phyloP scores from a whole-genome alignment of 805 yeast species.

The Lipomyces mesembrius region DNA sequence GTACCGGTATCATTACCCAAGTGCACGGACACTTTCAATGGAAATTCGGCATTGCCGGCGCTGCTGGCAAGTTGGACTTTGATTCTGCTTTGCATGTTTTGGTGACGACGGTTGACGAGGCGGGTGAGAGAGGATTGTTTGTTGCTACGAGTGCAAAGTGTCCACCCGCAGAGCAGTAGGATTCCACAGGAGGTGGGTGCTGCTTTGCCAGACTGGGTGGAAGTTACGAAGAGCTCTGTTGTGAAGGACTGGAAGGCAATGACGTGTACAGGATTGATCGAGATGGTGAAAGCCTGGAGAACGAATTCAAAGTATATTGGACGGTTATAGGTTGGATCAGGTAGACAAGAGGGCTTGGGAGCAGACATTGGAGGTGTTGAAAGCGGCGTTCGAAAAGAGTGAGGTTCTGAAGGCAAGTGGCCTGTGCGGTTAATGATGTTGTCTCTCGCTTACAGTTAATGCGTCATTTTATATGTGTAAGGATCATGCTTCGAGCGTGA shows the following conservation, averaged over 20 bases:
- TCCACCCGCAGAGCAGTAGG: constrained; percentile 1
- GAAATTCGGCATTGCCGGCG: neutral
- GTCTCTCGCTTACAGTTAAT: too few species aligned
- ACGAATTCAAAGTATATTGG: constrained; percentile 1
- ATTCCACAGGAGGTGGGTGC: neutral
- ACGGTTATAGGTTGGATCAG: neutral
- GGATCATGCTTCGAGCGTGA: too few species aligned
- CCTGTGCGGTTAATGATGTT: too few species aligned
- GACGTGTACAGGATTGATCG: neutral
- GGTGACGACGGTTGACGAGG: constrained; percentile 3
- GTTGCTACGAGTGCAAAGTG: constrained; percentile 10
- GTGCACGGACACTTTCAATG: neutral
- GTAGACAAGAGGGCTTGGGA: neutral
- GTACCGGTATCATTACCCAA: neutral
- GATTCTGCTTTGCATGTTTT: neutral
- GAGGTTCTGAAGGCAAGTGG: too few species aligned
- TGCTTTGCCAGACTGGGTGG: constrained; percentile 5
- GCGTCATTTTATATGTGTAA: too few species aligned
- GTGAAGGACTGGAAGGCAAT: neutral
- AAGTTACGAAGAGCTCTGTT: constrained; percentile 3
- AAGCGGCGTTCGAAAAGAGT: neutral
- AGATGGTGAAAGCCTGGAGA: neutral
- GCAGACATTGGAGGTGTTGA: constrained; percentile 2
- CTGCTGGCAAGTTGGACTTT: constrained; percentile 1
- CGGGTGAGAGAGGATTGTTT: constrained; percentile 1